Base-by-base conservation (phyloP, 352 stramenopile species). In the Phytophthora melonis region DNA sequence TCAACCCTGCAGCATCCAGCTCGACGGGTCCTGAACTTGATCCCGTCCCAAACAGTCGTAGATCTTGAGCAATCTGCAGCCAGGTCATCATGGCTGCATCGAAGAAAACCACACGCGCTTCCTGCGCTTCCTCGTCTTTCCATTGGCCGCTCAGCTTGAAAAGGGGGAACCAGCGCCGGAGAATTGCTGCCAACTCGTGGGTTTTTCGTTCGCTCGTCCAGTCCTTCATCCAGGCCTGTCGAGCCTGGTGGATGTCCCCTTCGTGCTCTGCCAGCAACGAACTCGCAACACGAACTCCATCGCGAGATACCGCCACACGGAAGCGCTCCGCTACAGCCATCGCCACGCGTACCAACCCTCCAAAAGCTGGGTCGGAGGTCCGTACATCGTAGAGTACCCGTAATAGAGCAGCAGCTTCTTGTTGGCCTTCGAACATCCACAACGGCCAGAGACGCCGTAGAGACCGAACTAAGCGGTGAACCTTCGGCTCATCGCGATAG, bases 381-480 rank as follows among this genome's bases (percentile, higher is more conserved):
- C 87, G 82, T 7, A 79, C 71, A 52, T 87, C 80, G 62, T 81
- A 93, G 9, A 95, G 55, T 32, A 93, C 88, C 32, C 88, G 87
- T 8, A 95, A 86, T 19, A 95, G 74, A 14, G 66, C 70, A 36
- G 75, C 78, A 19, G 76, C 78, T 63, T 95, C 88, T 50, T 90
- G 82, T 39, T 85, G 78, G 3, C 81, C 81, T 50, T 91, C 84
- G 52, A 88, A 83, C 84, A 95, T 93, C 87, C 88, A 95, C 57
- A 91, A 63, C 6, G 88, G 85, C 88, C 88, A 95, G 45, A 94
- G 63, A 47, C 81, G 78, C 11, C 75, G 75, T 56, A 95, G 63
- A 19, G 70, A 79, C 5, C 76, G 66, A 43, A 92, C 79, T 10
- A 95, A 57, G 9, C 87, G 86, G 34, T 95, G 88, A 13, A 89